Evolutionary conservation across 2,329 filamentous ascomycete species (phyloP).

Genomic region (Emmonsia crescens): DNA sequence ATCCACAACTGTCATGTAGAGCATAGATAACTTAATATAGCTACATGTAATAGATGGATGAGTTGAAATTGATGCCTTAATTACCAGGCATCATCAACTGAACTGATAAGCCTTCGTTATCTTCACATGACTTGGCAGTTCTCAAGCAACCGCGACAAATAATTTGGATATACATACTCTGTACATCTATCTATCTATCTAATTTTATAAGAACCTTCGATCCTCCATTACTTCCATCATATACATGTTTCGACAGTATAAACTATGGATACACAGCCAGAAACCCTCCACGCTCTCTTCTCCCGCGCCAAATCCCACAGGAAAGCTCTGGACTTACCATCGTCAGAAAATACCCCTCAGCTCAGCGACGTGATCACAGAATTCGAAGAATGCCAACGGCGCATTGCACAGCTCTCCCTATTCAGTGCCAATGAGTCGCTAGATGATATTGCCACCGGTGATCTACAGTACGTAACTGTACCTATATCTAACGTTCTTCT

Average conservation of each 20-base stretch:
- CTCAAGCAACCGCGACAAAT: too few species aligned
- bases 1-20: too few species aligned
- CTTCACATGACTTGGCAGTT: neutral
- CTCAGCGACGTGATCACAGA: conserved; percentile 56
- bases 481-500: neutral
- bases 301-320: conserved; percentile 45
- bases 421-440: conserved; percentile 85
- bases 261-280: conserved; percentile 31
- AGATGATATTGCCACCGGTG: conserved; percentile 76
- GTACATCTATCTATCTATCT: too few species aligned
- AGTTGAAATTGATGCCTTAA: neutral
- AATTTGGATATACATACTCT: too few species aligned
- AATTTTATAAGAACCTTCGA: neutral
- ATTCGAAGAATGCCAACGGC: conserved; percentile 61
- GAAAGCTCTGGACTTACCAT: conserved; percentile 45
- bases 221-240: neutral
- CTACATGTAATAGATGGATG: too few species aligned
- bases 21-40: too few species aligned
- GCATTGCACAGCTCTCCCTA: conserved; percentile 60
- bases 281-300: conserved; percentile 47
- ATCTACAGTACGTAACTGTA: conserved; percentile 53
- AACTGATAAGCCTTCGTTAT: neutral
- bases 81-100: neutral
- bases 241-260: neutral
- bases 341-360: conserved; percentile 50